Evolutionary conservation across 2,329 filamentous ascomycete species (phyloP), one percentile per base, ranked within the genome.

Genomic region (Sporothrix brasiliensis): DNA sequence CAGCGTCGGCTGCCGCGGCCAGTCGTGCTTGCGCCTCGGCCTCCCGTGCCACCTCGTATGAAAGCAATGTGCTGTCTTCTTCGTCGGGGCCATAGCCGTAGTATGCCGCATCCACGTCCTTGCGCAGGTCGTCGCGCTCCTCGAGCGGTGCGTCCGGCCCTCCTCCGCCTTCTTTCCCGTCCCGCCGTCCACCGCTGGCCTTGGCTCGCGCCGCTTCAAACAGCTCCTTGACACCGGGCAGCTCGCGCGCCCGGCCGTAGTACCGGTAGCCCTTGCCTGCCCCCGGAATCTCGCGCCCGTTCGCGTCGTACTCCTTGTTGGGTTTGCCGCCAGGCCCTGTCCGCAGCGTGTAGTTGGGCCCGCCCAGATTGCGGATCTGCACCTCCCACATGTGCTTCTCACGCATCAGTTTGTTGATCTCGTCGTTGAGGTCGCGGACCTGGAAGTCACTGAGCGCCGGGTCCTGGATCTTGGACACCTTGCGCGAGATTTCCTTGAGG

Each of bases 301-400:
- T 86, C 76, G 92, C 91, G 78, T 93, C 91, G 79, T 91, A 92
- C 65, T 92, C 85, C 74, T 88, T 88, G 41, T 88, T 88, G 41
- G 85, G 88, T 41, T 44, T 21, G 30, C 69, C 66, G 0, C 86
- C 87, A 4, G 88, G 69, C 34, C 53, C 87, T 5, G 56, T 50
- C 1, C 56, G 58, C 41, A 93, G 86, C 91, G 95, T 97, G 80
- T 98, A 99, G 81, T 98, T 98, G 41, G 95, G 95, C 2, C 95
- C 95, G n/a, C 95, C 95, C 30, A 98, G 80, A 77, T 97, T 96
- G 71, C 94, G 88, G 75, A 99, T 97, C 81, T 97, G 93, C 76
- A 95, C 88, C 84, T 99, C 95, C 95, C 95, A 99, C 87, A 97
- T 94, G 86, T 96, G 93, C 82, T 99, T 99, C 84, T 99, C 95